Evolutionary conservation across 2,329 filamentous ascomycete genomes (phyloP), one percentile per base, ranked within the genome.

Genomic region (Pseudogymnoascus sp.): DNA sequence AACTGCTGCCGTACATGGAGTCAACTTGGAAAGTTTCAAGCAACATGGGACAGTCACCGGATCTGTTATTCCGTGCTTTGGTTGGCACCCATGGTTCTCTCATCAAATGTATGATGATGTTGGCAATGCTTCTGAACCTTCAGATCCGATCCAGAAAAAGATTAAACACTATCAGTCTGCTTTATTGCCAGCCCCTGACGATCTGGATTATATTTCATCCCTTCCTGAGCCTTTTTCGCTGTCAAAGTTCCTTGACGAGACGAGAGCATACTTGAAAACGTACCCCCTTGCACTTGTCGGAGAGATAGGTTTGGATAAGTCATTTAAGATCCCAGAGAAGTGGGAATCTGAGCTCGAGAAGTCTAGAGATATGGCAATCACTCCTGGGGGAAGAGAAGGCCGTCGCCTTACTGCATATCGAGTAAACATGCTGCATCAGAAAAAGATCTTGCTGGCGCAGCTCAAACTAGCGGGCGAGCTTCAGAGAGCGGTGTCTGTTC

Each of bases 41-140:
- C 61, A 51, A 12, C 60, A 66, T 61, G 35, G 21, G 27, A 59
- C 21, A 13, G 10, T 59, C 27, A 31, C 8, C 25, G 75, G 78
- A 63, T 78, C 78, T 63, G 72, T 87, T 25, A 68, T 93, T 3
- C 88, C 90, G 0, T 85, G 86, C n/a, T 93, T 92, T 74, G 90
- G 90, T 17, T 92, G 90, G 89, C 90, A 94, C 71, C 90, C 90
- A 0, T 94, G 90, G 90, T 93, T 92, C 73, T 88, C 89, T 1
- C 80, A 93, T 72, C 86, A 90, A 66, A 80, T 94, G 68, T 91
- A 86, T 70, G 82, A 87, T 69, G 85, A 90, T 72, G 48, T 55
- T 33, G 29, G 48, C 2, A 55, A 55, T 33, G 15, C 29, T 55
- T 73, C 71, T 17, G 71, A 71, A 39, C 63, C 61, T 63, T 67